Percentiles rank a stretch among this genome's conserved stretches.
These are phyloP conservation scores for Brassica rapa DNA, from an alignment of 345 rosid genomes.

Conservation along the genomic window DNA sequence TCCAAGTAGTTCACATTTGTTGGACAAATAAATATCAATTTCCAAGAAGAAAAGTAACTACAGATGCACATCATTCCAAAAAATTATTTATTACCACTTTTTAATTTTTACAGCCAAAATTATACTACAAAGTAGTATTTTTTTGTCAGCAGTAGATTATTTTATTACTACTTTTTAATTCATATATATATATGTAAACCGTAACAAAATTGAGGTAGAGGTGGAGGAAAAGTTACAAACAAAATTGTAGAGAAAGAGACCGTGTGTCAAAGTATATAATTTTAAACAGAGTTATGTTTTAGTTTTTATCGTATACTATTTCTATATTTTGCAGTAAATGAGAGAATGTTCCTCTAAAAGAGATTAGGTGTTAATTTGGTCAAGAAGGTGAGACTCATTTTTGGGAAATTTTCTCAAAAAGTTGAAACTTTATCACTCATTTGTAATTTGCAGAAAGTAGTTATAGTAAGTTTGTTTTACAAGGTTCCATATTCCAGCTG, in stretches of 20 bases:
- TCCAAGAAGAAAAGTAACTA: constrained; percentile 7
- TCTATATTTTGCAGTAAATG: neutral
- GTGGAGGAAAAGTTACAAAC: neutral
- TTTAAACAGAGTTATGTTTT: neutral
- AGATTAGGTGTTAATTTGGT: constrained; percentile 29
- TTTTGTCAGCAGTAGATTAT: no score
- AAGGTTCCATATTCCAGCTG: neutral
- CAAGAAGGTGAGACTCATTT: constrained; percentile 22
- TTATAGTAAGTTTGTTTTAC: neutral
- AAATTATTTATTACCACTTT: neutral
- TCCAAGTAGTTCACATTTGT: constrained; percentile 36
- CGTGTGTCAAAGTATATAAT: neutral
- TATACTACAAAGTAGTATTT: neutral
- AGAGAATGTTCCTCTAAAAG: neutral
- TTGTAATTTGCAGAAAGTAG: neutral
- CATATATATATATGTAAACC: neutral
- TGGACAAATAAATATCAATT: constrained; percentile 3
- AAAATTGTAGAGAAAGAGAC: neutral
- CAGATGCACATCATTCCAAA: neutral
- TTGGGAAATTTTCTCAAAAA: neutral
- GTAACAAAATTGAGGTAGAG: neutral
- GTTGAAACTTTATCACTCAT: neutral
- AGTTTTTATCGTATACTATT: neutral
- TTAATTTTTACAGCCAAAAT: neutral
- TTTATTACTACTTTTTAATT: neutral